Evolutionary conservation across 208 protist species (phyloP), one percentile per base, ranked within the genome.

Genomic region (Angomonas deanei): DNA sequence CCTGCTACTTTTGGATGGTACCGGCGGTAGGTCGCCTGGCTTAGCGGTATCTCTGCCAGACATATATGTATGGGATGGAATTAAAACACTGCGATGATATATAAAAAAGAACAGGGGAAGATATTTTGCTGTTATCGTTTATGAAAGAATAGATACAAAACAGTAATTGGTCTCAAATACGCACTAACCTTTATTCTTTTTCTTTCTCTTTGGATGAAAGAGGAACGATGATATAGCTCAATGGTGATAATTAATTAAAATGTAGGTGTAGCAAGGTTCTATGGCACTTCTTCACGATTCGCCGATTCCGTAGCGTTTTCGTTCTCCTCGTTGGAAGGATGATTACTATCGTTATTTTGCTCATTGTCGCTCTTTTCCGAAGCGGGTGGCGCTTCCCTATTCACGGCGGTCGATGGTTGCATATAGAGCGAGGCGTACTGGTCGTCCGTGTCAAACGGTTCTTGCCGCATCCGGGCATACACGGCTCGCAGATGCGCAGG

Each of bases 401-500:
- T 13, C 34, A 17, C 34, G 13, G 34, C 34, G 8, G 5, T 13
- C 8, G 19, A 4, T 10, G 42, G 15, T 19, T 21, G 11, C 8
- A 10, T 10, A 21, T 57, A 36, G 28, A 31, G 21, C 4, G 6
- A 6, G 28, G n/a, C 19, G 26, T 36, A 24, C 31, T 57, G 26
- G 15, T 10, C 4, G 27, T 10, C 17, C 11, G 5, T 10, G 52
- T 38, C 28, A 33, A n/a, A 57, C 11, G 31, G 52, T 17, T 31
- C 26, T 21, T 10, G 28, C 4, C 52, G 31, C 52, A 57, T 26
- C 27, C 52, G 42, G 15, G 42, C 63, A 52, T 38, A 53, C 23
- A 68, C 52, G 38, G 50, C 49, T 1, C 63, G 31, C 27, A 68
- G 27, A 26, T 68, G 63, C 8, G 63, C 28, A n/a, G 63, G 63